Evolutionary conservation across 148 eudicot species (phyloP).

Genomic region (Vaccinium corymbosum): DNA sequence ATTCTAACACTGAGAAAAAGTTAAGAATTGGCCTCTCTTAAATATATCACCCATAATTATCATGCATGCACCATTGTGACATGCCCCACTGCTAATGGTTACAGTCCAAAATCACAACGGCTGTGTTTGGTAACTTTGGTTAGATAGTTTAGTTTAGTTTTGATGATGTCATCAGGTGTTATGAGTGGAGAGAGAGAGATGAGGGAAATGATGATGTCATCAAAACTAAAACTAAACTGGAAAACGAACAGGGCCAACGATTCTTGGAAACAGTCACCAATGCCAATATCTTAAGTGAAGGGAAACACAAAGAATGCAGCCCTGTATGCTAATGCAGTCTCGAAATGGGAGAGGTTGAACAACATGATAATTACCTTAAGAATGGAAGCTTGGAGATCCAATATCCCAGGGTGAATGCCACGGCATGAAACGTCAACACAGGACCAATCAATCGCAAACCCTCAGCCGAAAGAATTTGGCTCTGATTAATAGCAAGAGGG

Average conservation of each 20-base stretch:
- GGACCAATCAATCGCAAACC: constrained; percentile 79
- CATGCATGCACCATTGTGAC: background rate
- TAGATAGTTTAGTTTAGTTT: too few species aligned
- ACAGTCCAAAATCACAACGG: background rate
- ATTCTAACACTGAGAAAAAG: background rate
- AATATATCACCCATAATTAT: background rate
- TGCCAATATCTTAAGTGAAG: background rate
- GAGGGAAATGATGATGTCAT: too few species aligned
- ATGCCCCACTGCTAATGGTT: background rate
- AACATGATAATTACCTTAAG: constrained; percentile 39
- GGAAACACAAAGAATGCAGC: background rate
- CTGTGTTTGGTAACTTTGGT: too few species aligned
- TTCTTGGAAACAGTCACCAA: background rate
- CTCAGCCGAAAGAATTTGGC: constrained; percentile 68
- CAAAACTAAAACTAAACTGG: too few species aligned
- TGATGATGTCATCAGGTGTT: too few species aligned
- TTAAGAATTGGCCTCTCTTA: background rate
- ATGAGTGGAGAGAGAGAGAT: too few species aligned
- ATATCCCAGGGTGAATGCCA: constrained; percentile 75
- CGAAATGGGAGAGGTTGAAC: background rate
- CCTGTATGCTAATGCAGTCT: background rate
- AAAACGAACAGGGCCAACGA: too few species aligned
- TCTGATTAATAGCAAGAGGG: constrained; percentile 87
- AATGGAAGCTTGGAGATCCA: constrained; percentile 77
- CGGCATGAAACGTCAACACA: constrained; percentile 71